Base-by-base conservation (phyloP, 257 asterid species). In the Hygrophila difformis region DNA sequence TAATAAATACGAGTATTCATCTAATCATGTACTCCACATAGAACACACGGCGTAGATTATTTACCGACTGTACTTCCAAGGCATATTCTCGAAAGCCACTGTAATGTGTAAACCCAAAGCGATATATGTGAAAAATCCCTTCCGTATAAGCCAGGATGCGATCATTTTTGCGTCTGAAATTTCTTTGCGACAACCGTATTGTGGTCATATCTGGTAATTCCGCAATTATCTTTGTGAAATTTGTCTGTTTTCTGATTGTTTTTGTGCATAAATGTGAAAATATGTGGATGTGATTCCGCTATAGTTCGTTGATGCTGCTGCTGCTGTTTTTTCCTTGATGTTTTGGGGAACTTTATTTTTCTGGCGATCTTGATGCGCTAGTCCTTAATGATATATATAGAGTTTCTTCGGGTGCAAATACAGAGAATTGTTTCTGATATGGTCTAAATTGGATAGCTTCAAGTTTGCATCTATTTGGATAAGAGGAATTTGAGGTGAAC, bases 341-440 rank as follows among this genome's bases (percentile, higher is more conserved):
- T 50, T 66, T 72, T 49, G 68, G 67, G 58, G 60, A 51, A 47
- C 60, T 47, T 65, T n/a, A n/a, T n/a, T n/a, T n/a, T 62, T 69
- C 55, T 66, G 67, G 65, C 79, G 83, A 61, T 75, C 56, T 58
- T 69, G 87, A 77, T 64, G 70, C 52, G 65, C 26, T 59, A 59
- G 59, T 33, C 28, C 49, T 43, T 56, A 6, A 24, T 44, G 13
- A n/a, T 15, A 35, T 26, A 3, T 29, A n/a, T n/a, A n/a, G n/a
- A 2, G 36, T 39, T 39, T 7, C 21, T 6, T 39, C 57, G 36
- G 55, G 39, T 42, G 37, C 18, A 13, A 49, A 44, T 73, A 76
- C 70, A 69, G 71, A 62, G 44, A 15, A 33, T 50, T 38, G 44
- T 29, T 21, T 59, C 56, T 38, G 59, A 45, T 40, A 36, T 62